Evolutionary conservation across 306 rosid genomes (phyloP).

Genomic region (Ormosia semicastrata): DNA sequence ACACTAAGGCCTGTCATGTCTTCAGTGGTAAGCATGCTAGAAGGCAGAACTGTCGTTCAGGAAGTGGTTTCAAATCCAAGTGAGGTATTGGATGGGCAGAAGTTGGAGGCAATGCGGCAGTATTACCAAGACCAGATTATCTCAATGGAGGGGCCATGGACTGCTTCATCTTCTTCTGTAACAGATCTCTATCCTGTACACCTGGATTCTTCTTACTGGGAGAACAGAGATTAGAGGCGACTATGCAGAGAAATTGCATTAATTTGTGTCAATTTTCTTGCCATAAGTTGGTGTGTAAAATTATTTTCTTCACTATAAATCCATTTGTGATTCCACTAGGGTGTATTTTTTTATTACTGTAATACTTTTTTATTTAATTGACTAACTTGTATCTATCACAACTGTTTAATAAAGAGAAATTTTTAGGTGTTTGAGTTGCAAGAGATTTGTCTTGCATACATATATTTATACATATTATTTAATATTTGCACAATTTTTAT

Average conservation of each 20-base stretch:
- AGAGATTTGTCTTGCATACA: too few species aligned
- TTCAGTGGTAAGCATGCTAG: slow-evolving; percentile 40
- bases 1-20: slow-evolving; percentile 36
- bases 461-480: too few species aligned
- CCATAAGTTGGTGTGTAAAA: neutral
- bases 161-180: slow-evolving; percentile 25
- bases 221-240: slow-evolving; percentile 17
- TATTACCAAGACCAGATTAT: neutral
- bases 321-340: neutral
- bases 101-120: slow-evolving; percentile 13
- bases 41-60: slow-evolving; percentile 15
- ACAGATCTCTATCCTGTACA: slow-evolving; percentile 21
- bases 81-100: slow-evolving; percentile 32
- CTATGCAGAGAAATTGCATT: neutral
- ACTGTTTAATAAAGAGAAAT: too few species aligned
- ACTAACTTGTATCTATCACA: too few species aligned
- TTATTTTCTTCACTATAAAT: neutral
- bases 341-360: neutral
- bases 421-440: too few species aligned
- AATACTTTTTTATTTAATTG: too few species aligned
- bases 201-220: slow-evolving; percentile 30
- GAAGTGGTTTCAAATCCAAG: slow-evolving; percentile 12
- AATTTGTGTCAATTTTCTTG: neutral
- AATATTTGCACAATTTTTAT: too few species aligned
- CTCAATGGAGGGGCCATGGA: slow-evolving; percentile 21